Base-by-base conservation (phyloP, 306 rosid species). In the Acacia acuminata region DNA sequence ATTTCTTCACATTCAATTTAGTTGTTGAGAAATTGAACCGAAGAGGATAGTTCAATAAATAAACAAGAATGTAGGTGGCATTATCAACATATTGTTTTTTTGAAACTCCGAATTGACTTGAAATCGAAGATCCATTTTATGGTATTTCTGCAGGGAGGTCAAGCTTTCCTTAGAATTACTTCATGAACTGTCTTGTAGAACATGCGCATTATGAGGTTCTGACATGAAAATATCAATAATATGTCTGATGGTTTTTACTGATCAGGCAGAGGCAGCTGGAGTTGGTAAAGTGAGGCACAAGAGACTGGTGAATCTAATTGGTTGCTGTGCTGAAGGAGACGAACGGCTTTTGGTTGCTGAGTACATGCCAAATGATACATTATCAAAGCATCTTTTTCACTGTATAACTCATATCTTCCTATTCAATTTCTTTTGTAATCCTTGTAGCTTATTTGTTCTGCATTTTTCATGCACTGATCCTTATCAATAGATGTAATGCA, bases 261-360 rank as follows among this genome's bases (percentile, higher is more conserved):
- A 73, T 83, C 88, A 91, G 97, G 92, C 88, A 71, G 97, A 92
- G 76, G 94, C 94, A 45, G 86, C 90, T 48, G 97, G 97, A 88
- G 93, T 90, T 67, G 97, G 93, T 73, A 90, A 92, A 86, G 89
- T 92, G 85, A 91, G 97, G 92, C 93, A 92, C 86, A 90, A 81
- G 81, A 91, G 93, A 83, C 61, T 91, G 86, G 97, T 92, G 86
- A 92, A 92, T 84, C 90, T 92, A 83, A 85, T 92, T 56, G 97
- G 97, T 30, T 90, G 94, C 82, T 92, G 94, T 73, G 93, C 94
- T 56, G 94, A 90, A 74, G 97, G 93, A 71, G 97, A 92, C 73
- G 97, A 92, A 77, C 85, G 94, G 80, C 94, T 92, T 79, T 92
- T 92, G 92, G 93, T 92, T 81, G 92, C 97, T 72, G 94, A 92